phyloP scores from a whole-genome alignment of 768 basidiomycete species.

The Pulveroboletus sp. region DNA sequence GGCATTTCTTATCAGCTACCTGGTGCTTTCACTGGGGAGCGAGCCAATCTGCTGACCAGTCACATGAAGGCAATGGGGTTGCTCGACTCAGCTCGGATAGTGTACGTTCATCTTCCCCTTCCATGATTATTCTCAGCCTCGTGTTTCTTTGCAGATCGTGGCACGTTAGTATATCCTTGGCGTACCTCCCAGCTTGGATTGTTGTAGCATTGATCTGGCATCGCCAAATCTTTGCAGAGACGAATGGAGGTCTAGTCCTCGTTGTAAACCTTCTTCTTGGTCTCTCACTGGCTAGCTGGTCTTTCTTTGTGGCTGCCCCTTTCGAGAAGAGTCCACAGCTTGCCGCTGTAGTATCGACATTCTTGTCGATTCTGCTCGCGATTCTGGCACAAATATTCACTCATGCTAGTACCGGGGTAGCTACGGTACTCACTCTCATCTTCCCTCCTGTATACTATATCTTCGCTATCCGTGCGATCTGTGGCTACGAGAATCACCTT shows the following conservation, averaged over 20 bases:
- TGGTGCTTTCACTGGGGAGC: slow-evolving; percentile 64
- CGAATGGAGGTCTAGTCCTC: slow-evolving; percentile 58
- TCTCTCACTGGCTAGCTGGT: slow-evolving; percentile 65
- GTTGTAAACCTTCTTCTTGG: slow-evolving; percentile 66
- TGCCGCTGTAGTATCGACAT: slow-evolving; percentile 64
- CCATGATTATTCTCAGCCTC: not conserved
- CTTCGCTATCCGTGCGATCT: slow-evolving; percentile 65
- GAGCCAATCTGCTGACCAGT: slow-evolving; percentile 59
- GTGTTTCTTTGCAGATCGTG: slow-evolving; percentile 40
- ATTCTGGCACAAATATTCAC: slow-evolving; percentile 60
- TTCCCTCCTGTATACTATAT: slow-evolving; percentile 79
- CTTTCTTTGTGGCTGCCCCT: slow-evolving; percentile 65
- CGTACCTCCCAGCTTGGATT: slow-evolving; percentile 78
- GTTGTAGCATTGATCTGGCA: slow-evolving; percentile 65
- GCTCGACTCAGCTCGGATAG: slow-evolving; percentile 62
- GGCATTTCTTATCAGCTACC: slow-evolving; percentile 79
- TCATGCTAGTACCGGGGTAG: slow-evolving; percentile 38
- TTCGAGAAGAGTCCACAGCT: slow-evolving; percentile 74
- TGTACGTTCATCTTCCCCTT: slow-evolving; percentile 34
- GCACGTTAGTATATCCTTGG: slow-evolving; percentile 63
- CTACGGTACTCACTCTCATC: slow-evolving; percentile 63
- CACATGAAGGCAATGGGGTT: slow-evolving; percentile 84
- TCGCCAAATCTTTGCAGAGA: slow-evolving; percentile 59
- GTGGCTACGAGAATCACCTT: slow-evolving; percentile 63
- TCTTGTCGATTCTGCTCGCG: slow-evolving; percentile 63